Evolutionary conservation across 1,284 basidiomycete genomes (phyloP).

Genomic region (Cryptococcus depauperatus): DNA sequence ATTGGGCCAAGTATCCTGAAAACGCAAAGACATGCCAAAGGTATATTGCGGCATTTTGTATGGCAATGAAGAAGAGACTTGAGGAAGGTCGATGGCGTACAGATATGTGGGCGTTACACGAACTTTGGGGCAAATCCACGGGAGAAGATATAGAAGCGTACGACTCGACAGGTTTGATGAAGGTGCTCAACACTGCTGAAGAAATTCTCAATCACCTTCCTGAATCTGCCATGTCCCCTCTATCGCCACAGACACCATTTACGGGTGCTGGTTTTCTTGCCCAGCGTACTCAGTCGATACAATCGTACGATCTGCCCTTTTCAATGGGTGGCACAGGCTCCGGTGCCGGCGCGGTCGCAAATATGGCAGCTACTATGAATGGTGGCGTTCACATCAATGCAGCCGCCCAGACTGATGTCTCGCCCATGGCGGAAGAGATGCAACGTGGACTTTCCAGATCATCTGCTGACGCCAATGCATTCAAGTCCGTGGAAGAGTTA

Average conservation of each 20-base stretch:
- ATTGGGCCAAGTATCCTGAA: conserved; percentile 53
- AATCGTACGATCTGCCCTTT: conserved; percentile 35
- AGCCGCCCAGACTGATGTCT: conserved; percentile 1
- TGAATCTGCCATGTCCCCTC: conserved; percentile 53
- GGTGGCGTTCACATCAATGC: conserved; percentile 27
- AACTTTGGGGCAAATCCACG: conserved; percentile 74
- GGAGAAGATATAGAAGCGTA: conserved; percentile 49
- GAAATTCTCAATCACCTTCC: conserved; percentile 77
- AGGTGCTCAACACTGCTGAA: conserved; percentile 86
- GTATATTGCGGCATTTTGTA: conserved; percentile 51
- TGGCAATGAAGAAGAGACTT: conserved; percentile 47
- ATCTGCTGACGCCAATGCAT: conserved; percentile 31
- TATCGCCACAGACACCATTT: conserved; percentile 50
- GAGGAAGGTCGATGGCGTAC: conserved; percentile 48
- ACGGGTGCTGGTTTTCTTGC: conserved; percentile 36
- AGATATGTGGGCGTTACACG: conserved; percentile 57
- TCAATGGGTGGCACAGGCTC: conserved; percentile 30
- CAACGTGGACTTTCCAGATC: conserved; percentile 16
- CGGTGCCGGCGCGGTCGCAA: conserved; percentile 22
- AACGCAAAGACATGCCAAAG: conserved; percentile 69
- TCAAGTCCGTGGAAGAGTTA: conserved; percentile 43
- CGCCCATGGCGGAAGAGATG: conserved; percentile 19
- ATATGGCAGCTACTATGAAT: conserved; percentile 37
- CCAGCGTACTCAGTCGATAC: conserved; percentile 28
- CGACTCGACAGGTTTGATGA: conserved; percentile 64